These are phyloP conservation scores for Populus nigra DNA, from an alignment of 345 rosid genomes.

Conservation along the genomic window DNA sequence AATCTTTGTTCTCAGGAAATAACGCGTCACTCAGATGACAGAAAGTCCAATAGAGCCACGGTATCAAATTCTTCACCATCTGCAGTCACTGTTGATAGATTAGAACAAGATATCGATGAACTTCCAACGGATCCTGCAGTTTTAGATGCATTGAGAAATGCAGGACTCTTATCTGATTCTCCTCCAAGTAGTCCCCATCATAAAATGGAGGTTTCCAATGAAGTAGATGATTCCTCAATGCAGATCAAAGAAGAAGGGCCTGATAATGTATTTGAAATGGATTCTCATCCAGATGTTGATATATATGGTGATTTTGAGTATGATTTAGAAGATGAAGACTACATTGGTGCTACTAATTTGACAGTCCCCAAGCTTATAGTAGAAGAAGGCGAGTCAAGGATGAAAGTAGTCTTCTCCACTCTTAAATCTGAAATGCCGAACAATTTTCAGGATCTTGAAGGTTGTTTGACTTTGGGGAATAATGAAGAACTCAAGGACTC, in stretches of 20 bases:
- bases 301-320: conserved; percentile 87
- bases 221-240: conserved; percentile 31
- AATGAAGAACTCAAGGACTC: conserved; percentile 28
- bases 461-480: conserved; percentile 28
- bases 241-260: conserved; percentile 47
- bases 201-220: conserved; percentile 30
- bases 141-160: conserved; percentile 66
- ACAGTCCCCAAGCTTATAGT: conserved; percentile 42
- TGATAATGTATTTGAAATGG: conserved; percentile 65
- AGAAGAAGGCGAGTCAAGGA: conserved; percentile 54
- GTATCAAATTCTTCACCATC: conserved; percentile 40
- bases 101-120: conserved; percentile 35
- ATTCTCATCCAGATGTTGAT: conserved; percentile 57
- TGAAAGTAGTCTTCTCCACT: conserved; percentile 71
- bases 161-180: conserved; percentile 93
- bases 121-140: conserved; percentile 44
- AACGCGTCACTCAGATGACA: conserved; percentile 48
- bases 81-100: conserved; percentile 27
- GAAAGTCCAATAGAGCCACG: conserved; percentile 23
- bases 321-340: conserved; percentile 81
- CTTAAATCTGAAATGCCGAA: conserved; percentile 43
- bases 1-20: conserved; percentile 94
- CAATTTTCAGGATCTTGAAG: conserved; percentile 24
- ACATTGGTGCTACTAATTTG: conserved; percentile 52
- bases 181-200: conserved; percentile 74